Evolutionary conservation across 129 eudicot genomes (phyloP).

Genomic region (Lactuca sativa): DNA sequence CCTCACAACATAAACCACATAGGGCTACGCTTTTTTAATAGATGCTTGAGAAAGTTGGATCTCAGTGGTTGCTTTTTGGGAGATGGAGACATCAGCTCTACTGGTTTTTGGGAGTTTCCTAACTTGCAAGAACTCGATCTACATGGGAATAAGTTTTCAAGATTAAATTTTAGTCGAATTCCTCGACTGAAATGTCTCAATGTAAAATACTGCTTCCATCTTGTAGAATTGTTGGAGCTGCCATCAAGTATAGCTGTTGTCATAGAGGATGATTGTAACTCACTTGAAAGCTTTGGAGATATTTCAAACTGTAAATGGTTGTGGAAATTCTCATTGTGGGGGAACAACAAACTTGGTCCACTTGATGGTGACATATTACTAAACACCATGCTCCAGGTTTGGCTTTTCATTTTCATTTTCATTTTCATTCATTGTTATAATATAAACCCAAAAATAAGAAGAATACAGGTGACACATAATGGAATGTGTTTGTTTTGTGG

Average conservation of each 20-base stretch:
- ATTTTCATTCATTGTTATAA: neutral
- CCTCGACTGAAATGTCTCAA: neutral
- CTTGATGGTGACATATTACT: neutral
- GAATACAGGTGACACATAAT: too few species aligned
- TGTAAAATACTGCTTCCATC: neutral
- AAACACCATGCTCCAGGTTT: conserved; percentile 5
- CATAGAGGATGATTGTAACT: neutral
- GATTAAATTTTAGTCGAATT: neutral
- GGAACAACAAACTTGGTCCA: neutral
- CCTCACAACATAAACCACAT: neutral
- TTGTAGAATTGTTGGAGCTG: neutral
- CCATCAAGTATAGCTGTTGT: neutral
- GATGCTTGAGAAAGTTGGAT: too few species aligned
- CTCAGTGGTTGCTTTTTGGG: too few species aligned
- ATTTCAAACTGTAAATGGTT: neutral
- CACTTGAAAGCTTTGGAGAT: neutral
- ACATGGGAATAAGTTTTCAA: neutral
- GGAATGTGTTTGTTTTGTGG: too few species aligned
- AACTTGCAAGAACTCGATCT: neutral
- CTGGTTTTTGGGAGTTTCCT: neutral
- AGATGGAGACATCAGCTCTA: too few species aligned
- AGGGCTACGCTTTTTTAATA: too few species aligned
- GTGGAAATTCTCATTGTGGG: neutral
- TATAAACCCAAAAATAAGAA: neutral
- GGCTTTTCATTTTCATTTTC: neutral